Conservation (phyloP, 2,329 filamentous ascomycete genomes). For the Diplodia corticola region DNA sequence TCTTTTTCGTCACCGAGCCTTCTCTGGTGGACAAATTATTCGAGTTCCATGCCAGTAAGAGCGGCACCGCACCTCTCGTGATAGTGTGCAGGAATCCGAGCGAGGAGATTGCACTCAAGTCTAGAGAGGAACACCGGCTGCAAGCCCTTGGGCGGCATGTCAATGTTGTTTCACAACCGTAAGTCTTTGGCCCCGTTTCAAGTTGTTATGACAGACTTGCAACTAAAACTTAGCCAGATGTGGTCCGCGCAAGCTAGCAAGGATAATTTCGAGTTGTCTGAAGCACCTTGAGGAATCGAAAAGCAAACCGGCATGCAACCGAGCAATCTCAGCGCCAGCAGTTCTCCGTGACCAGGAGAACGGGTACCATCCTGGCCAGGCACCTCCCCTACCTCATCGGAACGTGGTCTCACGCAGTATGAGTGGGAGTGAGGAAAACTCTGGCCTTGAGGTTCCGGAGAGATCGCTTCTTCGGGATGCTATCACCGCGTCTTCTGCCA, state of each 20-base stretch:
- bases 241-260: slow-evolving; percentile 19
- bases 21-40: slow-evolving; percentile 12
- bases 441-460: slow-evolving; percentile 13
- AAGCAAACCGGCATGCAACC: background rate
- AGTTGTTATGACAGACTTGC: background rate
- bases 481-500: background rate
- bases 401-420: background rate
- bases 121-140: slow-evolving; percentile 14
- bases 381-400: background rate
- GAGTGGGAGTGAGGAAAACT: slow-evolving; percentile 12
- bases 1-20: slow-evolving; percentile 21
- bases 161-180: slow-evolving; percentile 18
- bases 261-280: slow-evolving; percentile 4
- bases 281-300: background rate
- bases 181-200: background rate
- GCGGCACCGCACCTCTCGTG: slow-evolving; percentile 14
- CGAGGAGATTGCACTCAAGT: slow-evolving; percentile 20
- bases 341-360: background rate
- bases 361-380: background rate
- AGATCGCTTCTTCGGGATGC: slow-evolving; percentile 15
- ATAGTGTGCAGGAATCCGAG: slow-evolving; percentile 20
- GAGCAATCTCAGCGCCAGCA: slow-evolving; percentile 16
- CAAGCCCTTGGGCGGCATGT: slow-evolving; percentile 17
- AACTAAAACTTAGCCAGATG: slow-evolving; percentile 1
- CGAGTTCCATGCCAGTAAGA: slow-evolving; percentile 22